Conservation (phyloP, 306 rosid genomes). For the Citrullus mucosospermus region DNA sequence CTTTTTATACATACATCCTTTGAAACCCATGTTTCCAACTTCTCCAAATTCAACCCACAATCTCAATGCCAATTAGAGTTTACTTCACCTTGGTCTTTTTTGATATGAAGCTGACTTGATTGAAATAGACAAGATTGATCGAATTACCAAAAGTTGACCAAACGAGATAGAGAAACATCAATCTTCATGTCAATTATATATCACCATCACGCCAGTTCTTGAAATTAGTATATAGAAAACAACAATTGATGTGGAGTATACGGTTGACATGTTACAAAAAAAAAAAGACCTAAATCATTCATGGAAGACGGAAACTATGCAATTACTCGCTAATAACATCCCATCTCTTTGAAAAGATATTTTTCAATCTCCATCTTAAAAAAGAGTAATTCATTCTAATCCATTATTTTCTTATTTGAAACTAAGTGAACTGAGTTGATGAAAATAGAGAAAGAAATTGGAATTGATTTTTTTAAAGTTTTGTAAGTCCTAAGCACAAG, state of each 20-base stretch:
- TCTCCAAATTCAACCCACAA: neutral
- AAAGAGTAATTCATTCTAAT: too few species aligned
- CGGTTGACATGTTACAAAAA: neutral
- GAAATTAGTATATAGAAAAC: neutral
- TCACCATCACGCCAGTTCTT: neutral
- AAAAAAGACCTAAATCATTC: neutral
- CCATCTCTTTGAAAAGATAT: neutral
- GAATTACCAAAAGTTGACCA: neutral
- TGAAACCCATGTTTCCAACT: neutral
- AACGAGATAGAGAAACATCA: neutral
- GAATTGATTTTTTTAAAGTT: neutral
- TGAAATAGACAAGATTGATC: neutral
- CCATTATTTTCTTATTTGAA: neutral
- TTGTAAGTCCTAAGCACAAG: neutral
- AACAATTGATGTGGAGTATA: neutral
- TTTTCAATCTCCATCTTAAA: too few species aligned
- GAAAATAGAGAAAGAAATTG: neutral
- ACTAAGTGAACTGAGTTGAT: neutral
- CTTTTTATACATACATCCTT: neutral
- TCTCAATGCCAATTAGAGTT: neutral
- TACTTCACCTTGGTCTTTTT: neutral
- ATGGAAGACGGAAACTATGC: neutral
- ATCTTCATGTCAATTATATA: neutral
- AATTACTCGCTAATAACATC: neutral
- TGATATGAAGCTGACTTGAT: neutral